Evolutionary conservation across 2,329 filamentous ascomycete genomes (phyloP).

Genomic region (Paracoccidioides lutzii): DNA sequence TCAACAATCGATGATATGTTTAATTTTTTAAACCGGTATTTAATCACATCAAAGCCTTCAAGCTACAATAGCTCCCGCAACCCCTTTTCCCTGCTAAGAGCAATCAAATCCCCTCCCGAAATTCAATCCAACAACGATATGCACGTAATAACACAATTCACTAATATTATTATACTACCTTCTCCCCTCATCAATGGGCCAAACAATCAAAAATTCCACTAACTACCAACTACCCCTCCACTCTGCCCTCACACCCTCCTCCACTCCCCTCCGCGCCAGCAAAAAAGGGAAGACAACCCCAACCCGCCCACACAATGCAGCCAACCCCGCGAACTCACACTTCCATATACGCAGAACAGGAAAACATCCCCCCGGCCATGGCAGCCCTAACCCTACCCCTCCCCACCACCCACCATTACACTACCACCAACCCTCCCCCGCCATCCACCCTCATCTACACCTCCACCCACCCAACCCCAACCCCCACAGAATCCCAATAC

Average conservation of each 20-base stretch:
- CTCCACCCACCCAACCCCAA: conserved; percentile 25
- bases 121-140: too few species aligned
- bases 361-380: conserved; percentile 25
- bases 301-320: neutral
- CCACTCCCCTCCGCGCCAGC: neutral
- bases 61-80: too few species aligned
- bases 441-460: conserved; percentile 23
- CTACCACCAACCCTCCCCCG: conserved; percentile 11
- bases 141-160: too few species aligned
- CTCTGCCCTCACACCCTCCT: neutral
- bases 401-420: conserved; percentile 17
- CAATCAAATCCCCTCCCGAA: too few species aligned
- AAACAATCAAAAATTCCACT: too few species aligned
- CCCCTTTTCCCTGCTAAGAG: too few species aligned
- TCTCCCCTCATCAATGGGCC: too few species aligned
- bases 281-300: neutral
- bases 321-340: neutral
- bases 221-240: neutral
- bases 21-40: too few species aligned
- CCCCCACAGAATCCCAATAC: conserved; percentile 25
- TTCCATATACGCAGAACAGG: conserved; percentile 23
- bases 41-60: too few species aligned
- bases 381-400: conserved; percentile 29
- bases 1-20: too few species aligned
- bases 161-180: too few species aligned